Percentiles rank a stretch among this genome's conserved stretches.
phyloP scores from a whole-genome alignment of 163 green algal species.

The Trebouxia gelatinosa region DNA sequence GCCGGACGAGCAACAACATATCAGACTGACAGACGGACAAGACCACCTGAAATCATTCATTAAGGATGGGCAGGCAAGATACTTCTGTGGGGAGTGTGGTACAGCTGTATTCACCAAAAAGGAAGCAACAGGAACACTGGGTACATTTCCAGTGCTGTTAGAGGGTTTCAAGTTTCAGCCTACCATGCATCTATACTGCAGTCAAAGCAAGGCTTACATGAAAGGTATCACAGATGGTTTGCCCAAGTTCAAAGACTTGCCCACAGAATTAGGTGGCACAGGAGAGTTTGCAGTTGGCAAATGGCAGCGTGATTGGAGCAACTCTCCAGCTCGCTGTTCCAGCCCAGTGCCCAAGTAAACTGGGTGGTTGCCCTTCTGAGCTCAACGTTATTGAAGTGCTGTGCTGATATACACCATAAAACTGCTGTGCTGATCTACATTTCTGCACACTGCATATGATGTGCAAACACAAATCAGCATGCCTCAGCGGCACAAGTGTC shows the following conservation, averaged over 20 bases:
- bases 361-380: too few species aligned
- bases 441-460: too few species aligned
- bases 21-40: not conserved
- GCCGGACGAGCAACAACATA: constrained; percentile 6
- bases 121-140: not conserved
- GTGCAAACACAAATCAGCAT: too few species aligned
- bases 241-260: constrained; percentile 14
- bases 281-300: constrained; percentile 22
- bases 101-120: constrained; percentile 24
- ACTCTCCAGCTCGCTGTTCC: constrained; percentile 12
- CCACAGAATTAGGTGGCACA: constrained; percentile 15
- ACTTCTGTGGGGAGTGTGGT: constrained; percentile 15
- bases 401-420: too few species aligned
- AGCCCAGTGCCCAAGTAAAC: not conserved
- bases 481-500: too few species aligned
- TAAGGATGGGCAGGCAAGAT: not conserved
- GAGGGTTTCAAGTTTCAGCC: constrained; percentile 21
- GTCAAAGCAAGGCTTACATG: constrained; percentile 15
- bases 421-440: too few species aligned
- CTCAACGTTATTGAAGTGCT: too few species aligned
- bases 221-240: constrained; percentile 17
- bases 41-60: constrained; percentile 1
- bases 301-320: constrained; percentile 28
- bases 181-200: constrained; percentile 19
- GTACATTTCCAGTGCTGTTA: constrained; percentile 13